Percentiles rank a stretch among this genome's conserved stretches.
Conservation (phyloP, 345 rosid genomes). For the Lepidium africanum region DNA sequence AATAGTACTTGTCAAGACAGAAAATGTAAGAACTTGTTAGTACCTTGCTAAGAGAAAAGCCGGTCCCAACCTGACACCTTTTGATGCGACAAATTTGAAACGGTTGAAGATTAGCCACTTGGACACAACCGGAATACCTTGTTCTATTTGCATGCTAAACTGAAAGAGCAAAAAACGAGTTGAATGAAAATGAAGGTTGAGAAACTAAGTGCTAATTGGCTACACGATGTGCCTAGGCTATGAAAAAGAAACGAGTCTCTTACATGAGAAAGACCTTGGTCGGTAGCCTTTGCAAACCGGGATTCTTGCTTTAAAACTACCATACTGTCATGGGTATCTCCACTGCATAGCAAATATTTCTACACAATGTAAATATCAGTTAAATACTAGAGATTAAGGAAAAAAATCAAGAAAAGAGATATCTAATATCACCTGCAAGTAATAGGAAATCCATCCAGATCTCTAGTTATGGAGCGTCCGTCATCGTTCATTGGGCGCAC, state of each 20-base stretch:
- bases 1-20: not conserved
- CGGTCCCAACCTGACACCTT: slow-evolving; percentile 83
- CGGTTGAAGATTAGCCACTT: slow-evolving; percentile 92
- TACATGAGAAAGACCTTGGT: slow-evolving; percentile 84
- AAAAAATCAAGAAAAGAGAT: slow-evolving; percentile 7
- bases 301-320: slow-evolving; percentile 95
- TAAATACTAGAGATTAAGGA: not conserved
- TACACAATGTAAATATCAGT: slow-evolving; percentile 22
- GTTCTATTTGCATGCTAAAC: slow-evolving; percentile 86
- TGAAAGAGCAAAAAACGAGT: slow-evolving; percentile 34
- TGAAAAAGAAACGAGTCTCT: slow-evolving; percentile 8
- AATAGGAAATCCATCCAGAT: slow-evolving; percentile 78
- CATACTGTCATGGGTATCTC: slow-evolving; percentile 73
- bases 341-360: slow-evolving; percentile 50
- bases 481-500: slow-evolving; percentile 77
- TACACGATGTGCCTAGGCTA: not conserved
- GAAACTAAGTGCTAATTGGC: not conserved
- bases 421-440: slow-evolving; percentile 67
- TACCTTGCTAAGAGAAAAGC: slow-evolving; percentile 87
- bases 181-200: not conserved
- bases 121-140: slow-evolving; percentile 86
- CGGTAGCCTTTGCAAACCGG: slow-evolving; percentile 64
- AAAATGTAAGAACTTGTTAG: slow-evolving; percentile 4
- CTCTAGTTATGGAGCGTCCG: slow-evolving; percentile 75
- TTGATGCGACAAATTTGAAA: slow-evolving; percentile 76